Evolutionary conservation across 148 eudicot species (phyloP), one percentile per base, ranked within the genome.

Genomic region (Simmondsia chinensis): DNA sequence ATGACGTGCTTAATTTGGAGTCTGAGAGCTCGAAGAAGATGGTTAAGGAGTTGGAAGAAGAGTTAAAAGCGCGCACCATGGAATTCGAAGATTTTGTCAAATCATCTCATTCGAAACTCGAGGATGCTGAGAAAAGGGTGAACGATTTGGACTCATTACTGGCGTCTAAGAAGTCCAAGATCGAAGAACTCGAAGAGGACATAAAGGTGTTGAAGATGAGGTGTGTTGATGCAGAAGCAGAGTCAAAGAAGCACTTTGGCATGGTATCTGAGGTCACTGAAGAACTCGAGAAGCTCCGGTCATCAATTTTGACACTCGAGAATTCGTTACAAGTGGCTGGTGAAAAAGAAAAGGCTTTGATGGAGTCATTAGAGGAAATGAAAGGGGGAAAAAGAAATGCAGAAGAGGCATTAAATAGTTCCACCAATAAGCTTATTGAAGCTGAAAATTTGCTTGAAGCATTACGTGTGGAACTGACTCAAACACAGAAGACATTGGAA

Each of bases 21-120:
- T 50, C 73, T 6, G 94, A 86, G 50, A 62, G 59, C 69, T 82
- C 96, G 6, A 86, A 68, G 56, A 91, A 82, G 73, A 86, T 62
- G 59, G 64, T 77, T 51, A 50, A 56, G 34, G 83, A 70, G 47
- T 70, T 93, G 41, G 87, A 86, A 54, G 66, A 63, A 45, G 79
- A 77, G 46, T 59, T 93, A 20, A 64, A 69, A 24, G 48, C 56
- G 29, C 69, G 63, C 28, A 35, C 63, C 36, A 17, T 46, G 1
- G 82, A 88, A 47, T 61, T 83, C 33, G 97, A 84, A 51, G 77
- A 60, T 52, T 25, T 81, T 39, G 48, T 80, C 20, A 70, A 71
- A 56, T 56, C 60, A 22, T 81, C 83, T 24, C 72, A 73, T 54
- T 79, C 63, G 2, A 84, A 78, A 60, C 68, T 64, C 23, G 84